Percentiles rank a stretch among this genome's conserved stretches.
Conservation (phyloP, 768 basidiomycete species). For the Mycena vitilis region DNA sequence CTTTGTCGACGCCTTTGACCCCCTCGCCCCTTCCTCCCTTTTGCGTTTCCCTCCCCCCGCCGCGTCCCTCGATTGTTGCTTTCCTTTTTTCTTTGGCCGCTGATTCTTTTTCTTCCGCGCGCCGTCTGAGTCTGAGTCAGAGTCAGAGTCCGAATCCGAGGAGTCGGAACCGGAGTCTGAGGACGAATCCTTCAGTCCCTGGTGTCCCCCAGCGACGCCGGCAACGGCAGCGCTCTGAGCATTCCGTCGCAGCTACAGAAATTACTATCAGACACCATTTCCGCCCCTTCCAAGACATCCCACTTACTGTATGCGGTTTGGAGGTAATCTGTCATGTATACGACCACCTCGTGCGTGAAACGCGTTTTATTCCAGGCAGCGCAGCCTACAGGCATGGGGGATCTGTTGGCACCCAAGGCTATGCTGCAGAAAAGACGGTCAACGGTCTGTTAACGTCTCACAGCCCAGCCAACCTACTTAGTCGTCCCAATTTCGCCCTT, state of each 20-base stretch:
- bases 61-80: too few relatives aligned
- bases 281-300: background rate
- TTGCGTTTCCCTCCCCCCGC: too few relatives aligned
- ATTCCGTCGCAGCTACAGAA: background rate
- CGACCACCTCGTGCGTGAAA: constrained; percentile 7
- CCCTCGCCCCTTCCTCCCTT: too few relatives aligned
- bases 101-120: background rate
- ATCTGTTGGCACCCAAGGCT: background rate
- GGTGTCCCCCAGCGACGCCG: background rate
- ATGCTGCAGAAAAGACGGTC: background rate
- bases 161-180: background rate
- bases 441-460: too few relatives aligned
- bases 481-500: too few relatives aligned
- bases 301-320: constrained; percentile 22
- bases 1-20: too few relatives aligned
- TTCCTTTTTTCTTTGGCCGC: too few relatives aligned
- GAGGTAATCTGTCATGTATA: constrained; percentile 15
- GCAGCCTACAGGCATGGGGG: background rate
- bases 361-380: background rate
- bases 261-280: background rate
- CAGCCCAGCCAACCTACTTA: background rate
- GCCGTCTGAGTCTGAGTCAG: background rate
- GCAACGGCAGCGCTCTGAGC: background rate
- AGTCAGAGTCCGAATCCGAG: background rate
- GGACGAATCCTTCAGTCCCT: background rate